phyloP scores from a whole-genome alignment of 371 early-diverging fungal genomes.

The Haplosporangium sp. region DNA sequence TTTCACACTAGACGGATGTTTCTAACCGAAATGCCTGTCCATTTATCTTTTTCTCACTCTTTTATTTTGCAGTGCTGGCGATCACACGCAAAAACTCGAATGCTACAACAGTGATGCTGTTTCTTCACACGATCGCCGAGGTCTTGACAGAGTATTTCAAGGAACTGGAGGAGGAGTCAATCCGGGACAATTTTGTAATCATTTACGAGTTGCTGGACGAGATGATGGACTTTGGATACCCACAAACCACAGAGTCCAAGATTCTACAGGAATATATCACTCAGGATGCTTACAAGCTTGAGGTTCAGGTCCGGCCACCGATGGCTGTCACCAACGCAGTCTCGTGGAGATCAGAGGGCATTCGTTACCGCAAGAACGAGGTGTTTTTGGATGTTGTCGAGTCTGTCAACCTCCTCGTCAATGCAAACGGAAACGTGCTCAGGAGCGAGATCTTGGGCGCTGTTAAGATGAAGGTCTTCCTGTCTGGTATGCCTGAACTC shows the following conservation, averaged over 20 bases:
- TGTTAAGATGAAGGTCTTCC: slow-evolving; percentile 96
- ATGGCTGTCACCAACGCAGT: slow-evolving; percentile 98
- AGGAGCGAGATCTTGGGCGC: slow-evolving; percentile 96
- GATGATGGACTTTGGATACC: slow-evolving; percentile 99
- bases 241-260: slow-evolving; percentile 98
- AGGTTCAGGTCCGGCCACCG: slow-evolving; percentile 90
- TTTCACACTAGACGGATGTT: no score
- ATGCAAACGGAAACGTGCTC: slow-evolving; percentile 94
- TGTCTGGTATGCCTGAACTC: slow-evolving; percentile 99
- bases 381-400: slow-evolving; percentile 98
- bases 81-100: slow-evolving; percentile 97
- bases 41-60: background rate
- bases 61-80: slow-evolving; percentile 85
- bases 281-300: slow-evolving; percentile 96
- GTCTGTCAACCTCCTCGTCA: slow-evolving; percentile 95
- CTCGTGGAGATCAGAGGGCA: slow-evolving; percentile 97
- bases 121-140: slow-evolving; percentile 92
- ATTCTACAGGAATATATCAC: slow-evolving; percentile 98
- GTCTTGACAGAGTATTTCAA: slow-evolving; percentile 98
- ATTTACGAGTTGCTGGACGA: slow-evolving; percentile 98
- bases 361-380: slow-evolving; percentile 98
- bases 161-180: slow-evolving; percentile 97
- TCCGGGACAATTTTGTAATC: slow-evolving; percentile 95
- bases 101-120: slow-evolving; percentile 94
- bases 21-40: no score